Percentiles rank a stretch among this genome's conserved stretches.
Conservation (phyloP, 2,329 filamentous ascomycete species). For the Aspergillus fumigatiaffinis region DNA sequence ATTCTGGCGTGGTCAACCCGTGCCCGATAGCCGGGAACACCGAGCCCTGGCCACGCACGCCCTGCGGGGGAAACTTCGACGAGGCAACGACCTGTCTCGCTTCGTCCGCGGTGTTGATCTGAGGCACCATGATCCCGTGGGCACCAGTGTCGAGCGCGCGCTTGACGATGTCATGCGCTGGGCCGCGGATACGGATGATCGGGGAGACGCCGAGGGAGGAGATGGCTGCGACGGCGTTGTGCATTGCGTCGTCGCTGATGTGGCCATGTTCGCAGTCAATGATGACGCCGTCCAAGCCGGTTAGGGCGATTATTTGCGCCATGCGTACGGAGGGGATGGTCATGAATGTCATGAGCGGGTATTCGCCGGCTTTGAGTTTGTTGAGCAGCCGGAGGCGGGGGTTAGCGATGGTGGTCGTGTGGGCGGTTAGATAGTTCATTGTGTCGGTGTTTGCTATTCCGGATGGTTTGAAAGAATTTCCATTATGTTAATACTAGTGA, state of each 20-base stretch:
- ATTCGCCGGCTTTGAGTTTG: no score
- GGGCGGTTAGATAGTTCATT: no score
- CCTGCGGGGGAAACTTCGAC: constrained; percentile 30
- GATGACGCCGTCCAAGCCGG: constrained; percentile 63
- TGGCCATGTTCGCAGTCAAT: constrained; percentile 35
- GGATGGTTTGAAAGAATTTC: no score
- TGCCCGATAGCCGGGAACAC: no score
- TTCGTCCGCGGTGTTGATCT: constrained; percentile 49
- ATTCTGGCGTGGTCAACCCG: no score
- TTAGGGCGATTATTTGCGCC: constrained; percentile 29
- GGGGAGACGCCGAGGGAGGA: not conserved
- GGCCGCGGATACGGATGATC: not conserved
- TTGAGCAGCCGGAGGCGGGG: no score
- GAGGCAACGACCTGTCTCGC: constrained; percentile 14
- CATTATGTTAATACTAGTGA: no score
- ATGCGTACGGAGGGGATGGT: no score
- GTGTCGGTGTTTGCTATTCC: no score
- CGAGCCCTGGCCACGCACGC: constrained; percentile 19
- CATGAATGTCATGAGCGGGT: no score
- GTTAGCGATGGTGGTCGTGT: no score
- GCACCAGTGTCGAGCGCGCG: not conserved
- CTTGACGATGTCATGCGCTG: not conserved
- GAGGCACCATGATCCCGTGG: constrained; percentile 23
- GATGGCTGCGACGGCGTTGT: not conserved
- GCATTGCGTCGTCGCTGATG: not conserved